Evolutionary conservation across 345 rosid species (phyloP).

Genomic region (Hibiscus syriacus): DNA sequence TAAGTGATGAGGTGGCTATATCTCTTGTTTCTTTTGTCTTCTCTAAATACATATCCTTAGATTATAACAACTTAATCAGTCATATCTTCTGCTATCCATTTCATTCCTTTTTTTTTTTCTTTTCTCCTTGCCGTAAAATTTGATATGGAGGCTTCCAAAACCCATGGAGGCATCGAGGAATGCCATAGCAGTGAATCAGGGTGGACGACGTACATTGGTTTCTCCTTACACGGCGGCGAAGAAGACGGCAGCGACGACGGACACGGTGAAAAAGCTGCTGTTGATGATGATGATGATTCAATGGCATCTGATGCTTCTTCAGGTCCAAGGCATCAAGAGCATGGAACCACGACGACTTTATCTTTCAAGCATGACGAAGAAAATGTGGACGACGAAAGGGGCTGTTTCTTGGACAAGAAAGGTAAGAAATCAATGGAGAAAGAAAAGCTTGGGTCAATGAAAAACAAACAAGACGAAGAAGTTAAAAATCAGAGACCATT

Average conservation of each 20-base stretch:
- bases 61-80: no score
- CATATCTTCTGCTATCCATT: no score
- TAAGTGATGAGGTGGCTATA: no score
- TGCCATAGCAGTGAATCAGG: slow-evolving; percentile 63
- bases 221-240: slow-evolving; percentile 22
- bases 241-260: neutral
- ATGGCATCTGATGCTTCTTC: slow-evolving; percentile 76
- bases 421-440: slow-evolving; percentile 9
- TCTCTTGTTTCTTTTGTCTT: no score
- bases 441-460: neutral
- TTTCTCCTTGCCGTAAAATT: neutral
- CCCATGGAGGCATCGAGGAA: slow-evolving; percentile 38
- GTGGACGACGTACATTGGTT: slow-evolving; percentile 65
- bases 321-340: slow-evolving; percentile 43
- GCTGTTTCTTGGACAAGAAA: slow-evolving; percentile 5
- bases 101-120: no score
- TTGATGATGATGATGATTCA: slow-evolving; percentile 34
- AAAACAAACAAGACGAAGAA: slow-evolving; percentile 4
- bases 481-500: slow-evolving; percentile 14
- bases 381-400: neutral
- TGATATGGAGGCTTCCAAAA: slow-evolving; percentile 42
- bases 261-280: neutral
- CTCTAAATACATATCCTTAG: no score
- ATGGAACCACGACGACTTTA: no score
- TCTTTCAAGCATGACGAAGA: slow-evolving; percentile 2